These are phyloP conservation scores for Rhodotorula graminis DNA, from an alignment of 768 basidiomycete species.

Conservation along the genomic window DNA sequence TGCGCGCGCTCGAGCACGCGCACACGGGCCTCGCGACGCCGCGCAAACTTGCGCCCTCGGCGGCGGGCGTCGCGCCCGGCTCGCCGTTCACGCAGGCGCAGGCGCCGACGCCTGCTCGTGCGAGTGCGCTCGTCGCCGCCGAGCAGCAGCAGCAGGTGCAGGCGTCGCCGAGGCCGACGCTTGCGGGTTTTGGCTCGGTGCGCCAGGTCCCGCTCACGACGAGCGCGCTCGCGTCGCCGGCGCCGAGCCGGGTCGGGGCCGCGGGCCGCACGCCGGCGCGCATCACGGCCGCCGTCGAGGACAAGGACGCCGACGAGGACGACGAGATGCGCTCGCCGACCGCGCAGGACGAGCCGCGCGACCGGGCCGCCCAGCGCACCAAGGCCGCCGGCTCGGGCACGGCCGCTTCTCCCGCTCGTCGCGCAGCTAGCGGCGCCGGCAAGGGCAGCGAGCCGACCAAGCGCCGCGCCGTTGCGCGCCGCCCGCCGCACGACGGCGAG, in stretches of 20 bases:
- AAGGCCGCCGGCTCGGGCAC: conserved; percentile 6
- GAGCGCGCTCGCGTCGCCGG: background rate
- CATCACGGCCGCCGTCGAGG: no score
- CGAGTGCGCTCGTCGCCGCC: no score
- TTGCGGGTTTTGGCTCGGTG: conserved; percentile 25
- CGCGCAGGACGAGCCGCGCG: background rate
- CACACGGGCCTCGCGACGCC: background rate
- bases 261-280: no score
- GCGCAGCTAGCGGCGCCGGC: background rate
- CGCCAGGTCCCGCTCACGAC: background rate
- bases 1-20: conserved; percentile 19
- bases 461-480: conserved; percentile 9
- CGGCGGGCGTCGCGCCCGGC: background rate
- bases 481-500: background rate
- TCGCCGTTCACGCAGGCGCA: background rate
- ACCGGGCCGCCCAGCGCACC: conserved; percentile 7
- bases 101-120: background rate
- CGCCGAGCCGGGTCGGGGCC: background rate
- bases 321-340: background rate
- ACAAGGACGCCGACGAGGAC: background rate
- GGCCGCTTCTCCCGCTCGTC: background rate
- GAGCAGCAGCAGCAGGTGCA: background rate
- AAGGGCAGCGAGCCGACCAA: conserved; percentile 7
- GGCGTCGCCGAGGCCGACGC: conserved; percentile 10
- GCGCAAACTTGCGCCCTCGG: background rate